A percentile compares a stretch with the other conserved stretches of the same genome.
These are phyloP conservation scores for Dysphania ambrosioides DNA, from an alignment of 148 eudicot species.

Conservation along the genomic window DNA sequence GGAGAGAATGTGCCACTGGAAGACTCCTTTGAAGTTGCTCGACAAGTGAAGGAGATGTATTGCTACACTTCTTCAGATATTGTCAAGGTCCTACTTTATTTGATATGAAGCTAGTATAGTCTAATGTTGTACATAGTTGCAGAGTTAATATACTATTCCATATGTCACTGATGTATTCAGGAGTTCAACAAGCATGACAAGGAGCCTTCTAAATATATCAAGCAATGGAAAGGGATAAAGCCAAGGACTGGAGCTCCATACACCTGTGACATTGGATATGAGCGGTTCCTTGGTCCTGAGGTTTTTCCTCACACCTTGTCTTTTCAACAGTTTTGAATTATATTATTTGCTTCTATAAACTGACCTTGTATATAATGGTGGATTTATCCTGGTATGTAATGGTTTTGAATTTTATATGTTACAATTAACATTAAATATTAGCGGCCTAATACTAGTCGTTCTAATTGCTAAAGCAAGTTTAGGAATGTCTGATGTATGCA, in stretches of 20 bases:
- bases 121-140: constrained; percentile 6
- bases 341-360: neutral
- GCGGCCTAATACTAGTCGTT: neutral
- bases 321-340: constrained; percentile 8
- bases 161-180: constrained; percentile 36
- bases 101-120: neutral
- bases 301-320: constrained; percentile 37
- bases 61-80: constrained; percentile 95
- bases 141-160: neutral
- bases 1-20: constrained; percentile 96
- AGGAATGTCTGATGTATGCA: neutral
- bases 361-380: neutral
- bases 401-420: neutral
- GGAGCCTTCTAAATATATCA: constrained; percentile 85
- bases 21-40: constrained; percentile 94
- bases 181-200: constrained; percentile 97
- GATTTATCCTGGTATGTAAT: neutral
- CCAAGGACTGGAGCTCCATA: constrained; percentile 98
- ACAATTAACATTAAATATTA: neutral
- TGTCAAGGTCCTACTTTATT: constrained; percentile 58
- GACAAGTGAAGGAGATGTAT: constrained; percentile 91
- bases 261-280: constrained; percentile 93
- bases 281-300: constrained; percentile 98
- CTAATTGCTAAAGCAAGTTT: neutral
- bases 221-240: constrained; percentile 93